A percentile compares a stretch with the other conserved stretches of the same genome.
These are phyloP conservation scores for Zea luxurians DNA, from an alignment of 176 grass and related monocot species.

Conservation along the genomic window DNA sequence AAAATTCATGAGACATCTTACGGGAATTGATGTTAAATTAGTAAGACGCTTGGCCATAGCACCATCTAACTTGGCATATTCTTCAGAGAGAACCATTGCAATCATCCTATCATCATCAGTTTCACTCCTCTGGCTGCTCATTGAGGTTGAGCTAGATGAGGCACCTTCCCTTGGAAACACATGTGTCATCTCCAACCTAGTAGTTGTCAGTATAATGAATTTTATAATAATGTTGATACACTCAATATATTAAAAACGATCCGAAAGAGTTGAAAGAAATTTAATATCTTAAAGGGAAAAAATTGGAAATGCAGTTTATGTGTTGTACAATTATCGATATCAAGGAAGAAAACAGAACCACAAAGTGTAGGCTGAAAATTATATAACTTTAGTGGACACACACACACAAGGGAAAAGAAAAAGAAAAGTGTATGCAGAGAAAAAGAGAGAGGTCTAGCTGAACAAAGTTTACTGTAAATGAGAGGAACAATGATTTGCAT, in stretches of 20 bases:
- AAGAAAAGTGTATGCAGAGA: too few relatives aligned
- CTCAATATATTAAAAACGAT: neutral
- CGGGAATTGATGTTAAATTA: constrained; percentile 83
- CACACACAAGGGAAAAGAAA: too few relatives aligned
- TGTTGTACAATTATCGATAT: neutral
- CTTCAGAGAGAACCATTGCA: constrained; percentile 93
- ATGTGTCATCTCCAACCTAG: constrained; percentile 54
- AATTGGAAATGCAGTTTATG: neutral
- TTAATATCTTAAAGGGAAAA: neutral
- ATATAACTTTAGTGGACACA: neutral
- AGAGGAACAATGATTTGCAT: constrained; percentile 4
- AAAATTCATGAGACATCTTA: constrained; percentile 44
- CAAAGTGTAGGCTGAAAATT: neutral
- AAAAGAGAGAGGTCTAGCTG: neutral
- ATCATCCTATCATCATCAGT: constrained; percentile 92
- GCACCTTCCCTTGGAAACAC: constrained; percentile 57
- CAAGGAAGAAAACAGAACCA: constrained; percentile 20
- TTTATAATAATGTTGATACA: neutral
- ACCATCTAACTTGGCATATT: constrained; percentile 90
- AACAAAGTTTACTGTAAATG: neutral
- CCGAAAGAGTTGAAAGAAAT: constrained; percentile 3
- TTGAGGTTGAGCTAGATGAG: constrained; percentile 71
- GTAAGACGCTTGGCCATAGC: constrained; percentile 86
- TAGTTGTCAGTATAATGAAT: neutral
- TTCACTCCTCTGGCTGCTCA: constrained; percentile 59